Evolutionary conservation across 139 green algal species (phyloP), one percentile per base, ranked within the genome.

Genomic region (Chlamydomonas schloesseri): DNA sequence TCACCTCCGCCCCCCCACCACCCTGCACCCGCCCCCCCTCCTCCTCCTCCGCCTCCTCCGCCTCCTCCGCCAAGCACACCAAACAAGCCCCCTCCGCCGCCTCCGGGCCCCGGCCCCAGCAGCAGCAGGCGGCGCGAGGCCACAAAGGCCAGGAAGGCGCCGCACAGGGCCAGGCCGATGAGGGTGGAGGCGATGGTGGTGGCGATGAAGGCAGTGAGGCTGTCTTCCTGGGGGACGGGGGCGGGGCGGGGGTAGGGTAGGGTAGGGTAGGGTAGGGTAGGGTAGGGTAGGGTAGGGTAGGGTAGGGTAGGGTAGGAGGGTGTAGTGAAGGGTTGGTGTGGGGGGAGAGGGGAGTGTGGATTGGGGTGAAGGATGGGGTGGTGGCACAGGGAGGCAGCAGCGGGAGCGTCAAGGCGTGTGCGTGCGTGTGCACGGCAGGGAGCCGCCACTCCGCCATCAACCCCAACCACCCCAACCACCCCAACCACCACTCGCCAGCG

Each of bases 91-190:
- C 55, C n/a, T 2, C 50, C 33, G 46, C 73, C 74, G n/a, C 64
- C 64, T 6, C 64, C 46, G 6, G 6, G 6, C 6, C 42, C 42
- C 6, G 42, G 42, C 42, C 42, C 34, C 42, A 74, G 42, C 64
- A 84, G 75, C 20, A 84, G 78, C 64, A 84, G 64, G 1, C 78
- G 64, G 18, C 64, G 64, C 3, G 65, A 11, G 3, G 11, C 15
- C 6, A 84, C 78, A 46, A 55, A 84, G 46, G 29, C 46, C 20
- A 84, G 78, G 78, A 84, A 84, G 26, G 46, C 64, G 28, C 28
- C 64, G 29, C 14, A 67, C 29, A 84, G 65, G 42, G 21, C 28
- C 13, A 84, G 64, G n/a, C 78, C 78, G 3, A 13, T 46, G 0
- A 24, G 13, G 78, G 55, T 75, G 13, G 64, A 65, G 34, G 64